Percentiles rank a stretch among this genome's conserved stretches.
These are phyloP conservation scores for Vitis hybrid DNA, from an alignment of 177 flowering plant species.

Conservation along the genomic window DNA sequence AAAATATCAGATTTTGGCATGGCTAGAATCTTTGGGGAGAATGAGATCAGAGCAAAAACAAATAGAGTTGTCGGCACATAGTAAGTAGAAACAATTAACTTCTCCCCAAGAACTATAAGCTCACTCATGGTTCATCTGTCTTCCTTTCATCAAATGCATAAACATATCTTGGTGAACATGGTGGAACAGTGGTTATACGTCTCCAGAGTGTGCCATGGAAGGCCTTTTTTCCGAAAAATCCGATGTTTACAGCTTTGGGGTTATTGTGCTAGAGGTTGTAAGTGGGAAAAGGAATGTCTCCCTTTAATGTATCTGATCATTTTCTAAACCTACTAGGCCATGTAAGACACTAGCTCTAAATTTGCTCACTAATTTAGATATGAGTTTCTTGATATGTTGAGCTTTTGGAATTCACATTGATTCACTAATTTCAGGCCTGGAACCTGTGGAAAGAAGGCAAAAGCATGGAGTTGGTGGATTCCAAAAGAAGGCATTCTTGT, in stretches of 20 bases:
- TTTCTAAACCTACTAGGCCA: neutral
- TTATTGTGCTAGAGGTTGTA: conserved; percentile 11
- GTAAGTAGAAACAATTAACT: conserved; percentile 3
- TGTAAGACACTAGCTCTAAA: no score
- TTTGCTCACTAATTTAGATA: no score
- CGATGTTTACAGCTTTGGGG: conserved; percentile 16
- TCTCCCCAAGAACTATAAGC: no score
- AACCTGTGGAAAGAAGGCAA: conserved; percentile 16
- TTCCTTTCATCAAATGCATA: no score
- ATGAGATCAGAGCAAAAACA: conserved; percentile 3
- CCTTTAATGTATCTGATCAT: neutral
- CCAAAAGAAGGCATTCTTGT: neutral
- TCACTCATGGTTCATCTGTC: no score
- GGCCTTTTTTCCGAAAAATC: conserved; percentile 16
- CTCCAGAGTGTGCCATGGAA: conserved; percentile 6
- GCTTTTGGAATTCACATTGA: no score
- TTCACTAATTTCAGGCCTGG: conserved; percentile 8
- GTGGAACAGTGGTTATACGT: neutral
- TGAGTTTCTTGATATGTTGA: no score
- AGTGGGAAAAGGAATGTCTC: conserved; percentile 13
- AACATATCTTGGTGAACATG: no score
- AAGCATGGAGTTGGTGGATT: conserved; percentile 15
- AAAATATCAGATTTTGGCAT: conserved; percentile 12
- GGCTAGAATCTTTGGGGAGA: conserved; percentile 11
- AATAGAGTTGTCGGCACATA: conserved; percentile 13